Evolutionary conservation across 1,284 basidiomycete species (phyloP), one percentile per base, ranked within the genome.

Genomic region (Cryptococcus sp.): DNA sequence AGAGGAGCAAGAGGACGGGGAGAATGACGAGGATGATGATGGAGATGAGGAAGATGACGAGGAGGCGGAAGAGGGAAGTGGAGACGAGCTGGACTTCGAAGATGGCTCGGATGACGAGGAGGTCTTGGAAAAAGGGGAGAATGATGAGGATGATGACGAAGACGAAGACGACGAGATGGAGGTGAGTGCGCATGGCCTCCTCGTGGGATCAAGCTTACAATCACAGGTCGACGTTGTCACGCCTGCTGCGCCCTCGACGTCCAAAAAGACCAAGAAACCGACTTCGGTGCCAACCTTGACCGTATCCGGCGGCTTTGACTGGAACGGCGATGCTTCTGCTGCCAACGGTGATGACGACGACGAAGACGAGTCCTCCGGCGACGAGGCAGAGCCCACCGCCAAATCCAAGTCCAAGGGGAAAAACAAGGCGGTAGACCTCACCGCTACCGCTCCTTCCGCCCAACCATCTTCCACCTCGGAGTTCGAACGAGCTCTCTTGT

Each of bases 401-500:
- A 60, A 59, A 38, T 41, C 57, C 2, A 58, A 59, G 48, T 47
- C 54, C 43, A 58, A 60, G 49, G 38, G 36, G 47, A 44, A 35
- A 28, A 22, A 81, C 78, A 78, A 62, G 85, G 84, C 63, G 4
- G 19, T 16, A 10, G 56, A 90, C 63, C 42, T 52, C 14, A 47
- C 50, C 76, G 83, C 54, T 10, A n/a, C 45, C 12, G 39, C 46
- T 10, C 26, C 26, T 4, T 40, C 39, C 3, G 18, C n/a, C 16
- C 25, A 40, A 40, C 25, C 34, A 5, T 38, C 35, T 3, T 97
- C 94, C 1, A 85, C 85, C 50, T 81, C 86, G 40, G 94, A 98
- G 67, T 98, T 97, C 63, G 95, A 99, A 73, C 84, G 95, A 14
- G 76, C 92, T 19, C 80, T 99, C 31, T 79, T 97, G 24, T 87